Evolutionary conservation across 176 grass and related monocot genomes (phyloP), one percentile per base, ranked within the genome.

Genomic region (Phoenix roebelenii): DNA sequence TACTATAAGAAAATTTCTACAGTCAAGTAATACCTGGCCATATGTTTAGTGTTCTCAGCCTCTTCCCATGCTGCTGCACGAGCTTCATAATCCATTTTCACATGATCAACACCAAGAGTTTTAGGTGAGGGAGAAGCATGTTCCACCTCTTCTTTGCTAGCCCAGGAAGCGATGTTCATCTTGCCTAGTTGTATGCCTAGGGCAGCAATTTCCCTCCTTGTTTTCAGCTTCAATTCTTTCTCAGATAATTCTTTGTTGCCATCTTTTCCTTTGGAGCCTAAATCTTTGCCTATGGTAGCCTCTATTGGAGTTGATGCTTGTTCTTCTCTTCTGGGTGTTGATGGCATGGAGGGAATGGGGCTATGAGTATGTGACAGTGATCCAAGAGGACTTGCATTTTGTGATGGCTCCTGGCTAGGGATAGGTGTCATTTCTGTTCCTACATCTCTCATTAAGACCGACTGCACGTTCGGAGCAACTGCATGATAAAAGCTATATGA

Each of bases 401-500:
- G 76, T 12, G 84, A 88, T 56, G 89, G 89, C 0, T 94, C 89
- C 29, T 94, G 84, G 51, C 89, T 97, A 15, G 87, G 81, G 54
- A 97, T 88, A 5, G 93, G 87, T 22, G 93, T 97, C 87, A 97
- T 97, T 78, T 97, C 93, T 51, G 93, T 97, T 55, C 93, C 93
- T 3, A 97, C 61, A 64, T 97, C 87, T 83, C 87, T 76, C 54
- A 87, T 76, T 0, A 84, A 91, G 14, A 91, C 82, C 0, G 76
- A 65, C 25, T 81, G 84, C 66, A 73, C 69, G 54, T 71, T 49
- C 22, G 77, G 64, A 68, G 51, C 74, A 82, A 39, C 78, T 91
- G 79, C 58, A 80, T 23, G 18, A 50, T 18, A 58, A 20, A 76
- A 66, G 30, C 30, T 7, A 35, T 35, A 35, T 35, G 1, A 35